phyloP scores from a whole-genome alignment of 2,329 filamentous ascomycete species.

The Nemania sp. region DNA sequence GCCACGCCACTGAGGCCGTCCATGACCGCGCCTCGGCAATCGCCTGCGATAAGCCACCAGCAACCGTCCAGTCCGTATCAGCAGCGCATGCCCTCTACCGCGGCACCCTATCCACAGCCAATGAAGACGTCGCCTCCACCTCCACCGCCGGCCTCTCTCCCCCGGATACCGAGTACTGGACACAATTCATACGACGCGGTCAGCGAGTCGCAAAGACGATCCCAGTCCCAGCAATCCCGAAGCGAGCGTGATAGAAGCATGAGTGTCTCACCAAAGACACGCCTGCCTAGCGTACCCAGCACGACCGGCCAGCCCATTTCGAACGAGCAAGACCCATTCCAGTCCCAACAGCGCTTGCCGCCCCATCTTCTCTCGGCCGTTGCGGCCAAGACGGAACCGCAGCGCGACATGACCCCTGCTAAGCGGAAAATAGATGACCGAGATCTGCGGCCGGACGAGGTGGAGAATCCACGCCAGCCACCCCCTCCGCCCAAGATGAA shows the following conservation, averaged over 20 bases:
- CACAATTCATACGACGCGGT: constrained; percentile 52
- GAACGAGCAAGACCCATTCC: constrained; percentile 46
- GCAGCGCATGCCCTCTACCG: constrained; percentile 49
- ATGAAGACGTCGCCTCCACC: constrained; percentile 44
- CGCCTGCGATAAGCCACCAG: constrained; percentile 47
- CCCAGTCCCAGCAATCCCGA: constrained; percentile 57
- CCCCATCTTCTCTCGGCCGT: constrained; percentile 31
- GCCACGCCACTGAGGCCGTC: constrained; percentile 59
- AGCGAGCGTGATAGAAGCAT: constrained; percentile 71
- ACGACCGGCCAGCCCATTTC: constrained; percentile 36
- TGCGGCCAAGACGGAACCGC: constrained; percentile 41
- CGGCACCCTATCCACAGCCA: constrained; percentile 37
- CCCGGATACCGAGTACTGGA: constrained; percentile 49
- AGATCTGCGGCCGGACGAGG: constrained; percentile 54
- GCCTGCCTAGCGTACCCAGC: constrained; percentile 54
- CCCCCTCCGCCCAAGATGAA: constrained; percentile 57
- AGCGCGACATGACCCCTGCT: constrained; percentile 46
- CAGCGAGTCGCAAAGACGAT: constrained; percentile 52
- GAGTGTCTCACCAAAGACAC: constrained; percentile 80
- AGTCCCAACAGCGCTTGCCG: constrained; percentile 29
- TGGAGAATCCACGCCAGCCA: constrained; percentile 54
- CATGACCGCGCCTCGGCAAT: constrained; percentile 50
- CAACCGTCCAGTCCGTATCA: constrained; percentile 66
- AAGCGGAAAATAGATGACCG: constrained; percentile 56
- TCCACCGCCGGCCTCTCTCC: constrained; percentile 39